These are phyloP conservation scores for Nyctanthes arbortristis DNA, from an alignment of 257 asterid species.

Conservation along the genomic window DNA sequence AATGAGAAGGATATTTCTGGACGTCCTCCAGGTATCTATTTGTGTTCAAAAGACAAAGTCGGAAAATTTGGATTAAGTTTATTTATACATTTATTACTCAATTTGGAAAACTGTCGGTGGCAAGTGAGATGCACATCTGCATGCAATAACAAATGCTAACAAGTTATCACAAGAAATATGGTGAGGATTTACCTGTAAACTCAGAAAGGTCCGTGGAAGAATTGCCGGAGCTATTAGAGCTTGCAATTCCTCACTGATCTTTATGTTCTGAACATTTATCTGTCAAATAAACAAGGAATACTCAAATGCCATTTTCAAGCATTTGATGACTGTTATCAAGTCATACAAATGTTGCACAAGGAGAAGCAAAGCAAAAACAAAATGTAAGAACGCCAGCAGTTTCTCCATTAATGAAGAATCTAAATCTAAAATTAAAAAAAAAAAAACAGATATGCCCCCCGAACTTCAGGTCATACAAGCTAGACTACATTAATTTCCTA, in stretches of 20 bases:
- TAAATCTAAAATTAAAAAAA: no score
- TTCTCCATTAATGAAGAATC: no score
- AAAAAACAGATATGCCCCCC: no score
- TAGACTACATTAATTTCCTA: no score
- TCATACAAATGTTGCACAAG: background rate
- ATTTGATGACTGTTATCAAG: slow-evolving; percentile 12
- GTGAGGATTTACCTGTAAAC: slow-evolving; percentile 56
- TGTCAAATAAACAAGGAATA: slow-evolving; percentile 32
- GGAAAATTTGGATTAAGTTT: background rate
- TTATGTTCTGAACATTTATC: slow-evolving; percentile 68
- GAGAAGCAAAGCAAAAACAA: background rate
- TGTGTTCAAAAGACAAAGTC: background rate
- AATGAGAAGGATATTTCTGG: background rate
- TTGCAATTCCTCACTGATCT: slow-evolving; percentile 74
- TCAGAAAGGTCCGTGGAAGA: slow-evolving; percentile 73
- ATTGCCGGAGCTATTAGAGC: slow-evolving; percentile 86
- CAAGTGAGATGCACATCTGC: background rate
- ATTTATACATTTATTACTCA: background rate
- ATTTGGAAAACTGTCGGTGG: background rate
- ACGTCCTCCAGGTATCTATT: background rate
- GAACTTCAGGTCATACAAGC: no score
- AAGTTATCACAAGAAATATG: background rate
- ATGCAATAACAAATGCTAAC: background rate
- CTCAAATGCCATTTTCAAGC: background rate
- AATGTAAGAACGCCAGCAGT: no score